Evolutionary conservation across 352 stramenopile species (phyloP).

Genomic region (Pythium aphanidermatum): DNA sequence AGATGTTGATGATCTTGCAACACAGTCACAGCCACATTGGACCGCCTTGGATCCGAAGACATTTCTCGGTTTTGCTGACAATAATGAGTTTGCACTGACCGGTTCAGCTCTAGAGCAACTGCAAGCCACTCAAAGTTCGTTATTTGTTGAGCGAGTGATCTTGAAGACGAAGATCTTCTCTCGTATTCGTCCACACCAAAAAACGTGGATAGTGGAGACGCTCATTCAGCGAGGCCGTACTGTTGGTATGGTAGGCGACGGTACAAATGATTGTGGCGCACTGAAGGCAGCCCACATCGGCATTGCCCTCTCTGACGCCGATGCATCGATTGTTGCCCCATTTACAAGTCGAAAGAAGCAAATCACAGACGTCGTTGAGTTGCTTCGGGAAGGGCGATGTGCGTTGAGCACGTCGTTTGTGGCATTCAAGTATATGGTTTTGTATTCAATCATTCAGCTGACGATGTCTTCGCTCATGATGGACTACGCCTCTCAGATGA

Average conservation of each 20-base stretch:
- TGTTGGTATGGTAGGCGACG: conserved; percentile 70
- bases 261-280: conserved; percentile 88
- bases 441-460: conserved; percentile 88
- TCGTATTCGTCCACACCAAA: conserved; percentile 66
- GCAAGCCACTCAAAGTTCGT: conserved; percentile 15
- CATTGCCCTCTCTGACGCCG: conserved; percentile 80
- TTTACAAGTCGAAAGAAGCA: conserved; percentile 86
- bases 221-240: conserved; percentile 46
- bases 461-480: conserved; percentile 64
- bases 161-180: conserved; percentile 61
- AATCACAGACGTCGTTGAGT: conserved; percentile 75
- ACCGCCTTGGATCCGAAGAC: conserved; percentile 32
- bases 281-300: conserved; percentile 89
- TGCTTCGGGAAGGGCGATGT: conserved; percentile 86
- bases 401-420: conserved; percentile 86
- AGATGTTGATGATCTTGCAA: conserved; percentile 52
- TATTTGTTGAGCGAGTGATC: conserved; percentile 53
- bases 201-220: conserved; percentile 73
- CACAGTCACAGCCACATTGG: conserved; percentile 23
- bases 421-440: conserved; percentile 90
- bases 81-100: conserved; percentile 62
- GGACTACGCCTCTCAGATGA: conserved; percentile 57
- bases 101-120: conserved; percentile 52
- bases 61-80: conserved; percentile 44
- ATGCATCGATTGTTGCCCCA: conserved; percentile 88